Evolutionary conservation across 129 eudicot species (phyloP), one percentile per base, ranked within the genome.

Genomic region (Lactuca saligna): DNA sequence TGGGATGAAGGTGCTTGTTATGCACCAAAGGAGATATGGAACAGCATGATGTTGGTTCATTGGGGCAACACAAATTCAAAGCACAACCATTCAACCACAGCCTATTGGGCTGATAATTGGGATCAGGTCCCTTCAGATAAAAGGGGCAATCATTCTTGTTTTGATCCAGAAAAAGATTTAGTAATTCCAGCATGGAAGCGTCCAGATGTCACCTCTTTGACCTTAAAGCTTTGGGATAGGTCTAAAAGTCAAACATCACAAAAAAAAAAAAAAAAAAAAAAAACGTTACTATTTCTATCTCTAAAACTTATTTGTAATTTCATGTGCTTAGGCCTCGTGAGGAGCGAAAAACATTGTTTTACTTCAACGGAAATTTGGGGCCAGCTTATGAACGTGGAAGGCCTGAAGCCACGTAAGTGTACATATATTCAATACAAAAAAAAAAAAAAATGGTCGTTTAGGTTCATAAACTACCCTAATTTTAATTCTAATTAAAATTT

Each of bases 1-100:
- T 93, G 98, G 98, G 98, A 93, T 72, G 98, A 93, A 79, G 95
- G 98, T 73, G 98, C 98, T 63, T 93, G 98, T 83, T 93, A 86
- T 85, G 98, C 98, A 39, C 98, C 98, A 1, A 93, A 89, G 83
- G 97, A 93, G 83, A 93, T 93, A 74, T 93, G 98, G 98, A 87
- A 78, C 78, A 93, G 98, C 81, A 87, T 85, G 92, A 93, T 93
- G 98, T 81, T 93, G 82, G 98, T 93, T 44, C 98, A 93, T 67
- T 93, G 98, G 98, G 98, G 97, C 34, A 93, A 93, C 72, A 89
- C 97, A 76, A 93, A 93, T 69, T 81, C 95, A 20, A 89, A 89
- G 80, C 87, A 93, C 75, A 93, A 87, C 62, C 79, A 84, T 80
- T 93, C 98, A 49, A 93, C 96, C n/a, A 93, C 96, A 7, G 95